Base-by-base conservation (phyloP, 257 asterid genomes). In the Nicotiana undulata region DNA sequence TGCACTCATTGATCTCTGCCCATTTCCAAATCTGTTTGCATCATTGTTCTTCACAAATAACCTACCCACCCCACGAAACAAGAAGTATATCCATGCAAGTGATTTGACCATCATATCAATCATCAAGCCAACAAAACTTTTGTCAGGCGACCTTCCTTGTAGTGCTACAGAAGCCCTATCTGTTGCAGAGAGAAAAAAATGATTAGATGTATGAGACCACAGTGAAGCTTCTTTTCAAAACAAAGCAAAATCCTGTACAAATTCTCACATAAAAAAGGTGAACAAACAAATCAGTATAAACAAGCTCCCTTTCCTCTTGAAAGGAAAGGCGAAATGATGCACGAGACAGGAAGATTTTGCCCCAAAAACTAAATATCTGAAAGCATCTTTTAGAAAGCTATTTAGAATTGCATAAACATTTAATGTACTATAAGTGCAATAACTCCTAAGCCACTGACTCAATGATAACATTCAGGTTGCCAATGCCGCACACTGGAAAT, bases 51-150 rank as follows among this genome's bases (percentile, higher is more conserved):
- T 82, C 86, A 81, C 86, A 84, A 83, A 82, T 66, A 90, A 56
- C 76, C 82, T 85, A 81, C 88, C 83, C 81, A 92, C 72, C 60
- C 86, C 85, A 55, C 84, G 82, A 63, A 90, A 76, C 81, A 88
- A 76, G 56, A 88, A 76, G 61, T 28, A 89, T 40, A 90, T 56
- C 83, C 88, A 90, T 59, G 92, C 93, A 70, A 96, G 86, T 80
- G 92, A 51, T 79, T 86, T 86, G 88, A 89, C 49, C 68, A 90
- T 60, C 70, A 86, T 76, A 75, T 81, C 86, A 3, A 83, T 68
- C 83, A 87, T 61, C 56, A 82, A 65, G 55, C 82, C 66, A 24
- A 82, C 10, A 59, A 87, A 81, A 13, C 93, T 85, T 82, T 79
- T 88, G 78, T 84, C 83, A 56, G 79, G 82, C 65, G 20, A 85